phyloP scores from a whole-genome alignment of 1,284 basidiomycete genomes.

The Microbotryum intermedium region DNA sequence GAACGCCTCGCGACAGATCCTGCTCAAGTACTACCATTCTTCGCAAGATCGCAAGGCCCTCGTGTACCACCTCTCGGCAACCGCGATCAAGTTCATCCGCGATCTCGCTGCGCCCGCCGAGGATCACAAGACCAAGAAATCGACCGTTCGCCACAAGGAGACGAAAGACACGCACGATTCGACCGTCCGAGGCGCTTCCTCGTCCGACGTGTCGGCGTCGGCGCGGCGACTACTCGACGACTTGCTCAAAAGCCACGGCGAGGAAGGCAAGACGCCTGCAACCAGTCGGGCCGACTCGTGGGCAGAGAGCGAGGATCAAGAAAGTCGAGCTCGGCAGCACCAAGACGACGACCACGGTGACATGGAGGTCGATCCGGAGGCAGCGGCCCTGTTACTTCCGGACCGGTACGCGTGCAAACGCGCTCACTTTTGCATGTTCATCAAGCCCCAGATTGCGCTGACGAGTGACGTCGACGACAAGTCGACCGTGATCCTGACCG shows the following conservation, averaged over 20 bases:
- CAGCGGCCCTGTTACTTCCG: slow-evolving; percentile 36
- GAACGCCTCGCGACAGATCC: slow-evolving; percentile 67
- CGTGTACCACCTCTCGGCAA: slow-evolving; percentile 48
- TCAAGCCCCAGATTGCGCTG: slow-evolving; percentile 86
- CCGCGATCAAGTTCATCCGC: slow-evolving; percentile 73
- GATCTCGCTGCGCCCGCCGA: slow-evolving; percentile 51
- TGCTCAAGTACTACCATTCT: slow-evolving; percentile 84
- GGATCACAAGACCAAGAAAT: slow-evolving; percentile 40
- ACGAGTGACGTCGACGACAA: slow-evolving; percentile 56
- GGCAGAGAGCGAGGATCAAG: slow-evolving; percentile 14
- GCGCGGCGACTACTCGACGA: slow-evolving; percentile 33
- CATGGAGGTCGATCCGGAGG: slow-evolving; percentile 28
- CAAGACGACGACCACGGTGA: slow-evolving; percentile 8
- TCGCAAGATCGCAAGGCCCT: slow-evolving; percentile 63
- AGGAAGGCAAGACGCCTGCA: not conserved
- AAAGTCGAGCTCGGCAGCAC: slow-evolving; percentile 20
- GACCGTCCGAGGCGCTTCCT: too few relatives aligned
- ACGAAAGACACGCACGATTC: slow-evolving; percentile 8
- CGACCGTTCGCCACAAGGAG: slow-evolving; percentile 6
- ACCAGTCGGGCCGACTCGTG: not conserved
- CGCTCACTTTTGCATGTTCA: slow-evolving; percentile 69
- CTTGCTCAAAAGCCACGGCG: slow-evolving; percentile 33
- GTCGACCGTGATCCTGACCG: slow-evolving; percentile 66
- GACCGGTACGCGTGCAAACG: slow-evolving; percentile 45
- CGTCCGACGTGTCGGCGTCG: not conserved